Base-by-base conservation (phyloP, 2,329 filamentous ascomycete genomes). In the Calonectria pteridis region DNA sequence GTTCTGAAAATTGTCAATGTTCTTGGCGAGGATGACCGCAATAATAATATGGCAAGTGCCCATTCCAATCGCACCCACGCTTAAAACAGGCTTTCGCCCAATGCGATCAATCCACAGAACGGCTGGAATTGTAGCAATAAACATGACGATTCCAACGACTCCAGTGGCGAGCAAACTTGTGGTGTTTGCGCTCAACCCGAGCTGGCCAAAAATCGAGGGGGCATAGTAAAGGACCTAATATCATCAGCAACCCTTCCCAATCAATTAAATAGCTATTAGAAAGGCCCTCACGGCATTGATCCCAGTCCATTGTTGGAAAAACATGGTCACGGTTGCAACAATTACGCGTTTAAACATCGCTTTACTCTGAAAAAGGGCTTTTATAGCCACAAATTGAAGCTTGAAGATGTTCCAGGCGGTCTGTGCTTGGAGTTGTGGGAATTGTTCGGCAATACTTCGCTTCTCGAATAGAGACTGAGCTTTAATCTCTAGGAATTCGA, bases 401-500 rank as follows among this genome's bases (percentile, higher is more conserved):
- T 91, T 94, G 80, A 92, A 89, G n/a, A 84, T 88, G 81, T 93
- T 93, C 90, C 88, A 89, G 1, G 86, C 84, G 0, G 91, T 93
- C 65, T 88, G 87, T 72, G 92, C 88, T 2, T 88, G 85, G 18
- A 94, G 85, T 40, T 93, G 86, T 0, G 94, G 94, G 82, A 94
- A 95, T 26, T 91, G 87, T 78, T 94, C 92, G 0, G 89, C 89
- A 1, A 92, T 85, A 3, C 90, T 91, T 55, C 92, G 88, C 84
- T 95, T 94, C 84, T 96, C 94, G 77, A 96, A 97, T 23, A 94
- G 83, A 0, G 91, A 93, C 82, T 95, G 93, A 0, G 94, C 93
- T 82, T 94, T 94, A 84, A 96, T 96, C 82, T 96, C 94, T n/a
- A 95, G 89, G 80, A 93, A 95, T 79, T 96, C 94, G 1, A 95